Evolutionary conservation across 805 yeast genomes (phyloP).

Genomic region (Candida oleophila): DNA sequence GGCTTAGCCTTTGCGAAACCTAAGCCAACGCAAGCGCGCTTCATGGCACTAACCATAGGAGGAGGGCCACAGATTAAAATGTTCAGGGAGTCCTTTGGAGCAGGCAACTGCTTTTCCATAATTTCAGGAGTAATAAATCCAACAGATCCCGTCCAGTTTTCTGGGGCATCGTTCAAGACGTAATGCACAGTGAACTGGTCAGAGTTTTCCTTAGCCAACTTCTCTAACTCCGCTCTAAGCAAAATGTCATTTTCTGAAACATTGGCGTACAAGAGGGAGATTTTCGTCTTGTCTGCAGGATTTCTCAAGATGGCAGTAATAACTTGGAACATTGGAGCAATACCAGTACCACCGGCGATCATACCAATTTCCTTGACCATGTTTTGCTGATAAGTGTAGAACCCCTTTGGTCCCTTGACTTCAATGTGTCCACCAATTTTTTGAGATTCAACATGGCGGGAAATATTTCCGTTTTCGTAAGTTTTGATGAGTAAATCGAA

Average conservation of each 20-base stretch:
- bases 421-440: constrained; percentile 76
- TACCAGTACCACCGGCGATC: constrained; percentile 98
- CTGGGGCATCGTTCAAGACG: constrained; percentile 72
- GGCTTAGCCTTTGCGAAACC: constrained; percentile 87
- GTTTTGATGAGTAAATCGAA: constrained; percentile 85
- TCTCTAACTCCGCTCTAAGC: constrained; percentile 76
- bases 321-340: constrained; percentile 93
- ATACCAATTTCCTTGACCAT: constrained; percentile 72
- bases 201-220: constrained; percentile 54
- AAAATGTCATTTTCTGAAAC: constrained; percentile 78
- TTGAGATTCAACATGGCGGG: constrained; percentile 68
- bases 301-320: constrained; percentile 76
- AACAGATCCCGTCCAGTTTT: constrained; percentile 69
- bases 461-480: constrained; percentile 82
- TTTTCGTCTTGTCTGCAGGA: constrained; percentile 76
- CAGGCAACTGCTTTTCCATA: constrained; percentile 62
- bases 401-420: constrained; percentile 90
- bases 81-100: constrained; percentile 58
- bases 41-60: constrained; percentile 82
- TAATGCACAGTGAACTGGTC: constrained; percentile 64
- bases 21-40: constrained; percentile 69
- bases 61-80: constrained; percentile 92
- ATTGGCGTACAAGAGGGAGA: constrained; percentile 77
- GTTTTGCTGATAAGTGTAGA: constrained; percentile 78
- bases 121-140: constrained; percentile 83